These are phyloP conservation scores for Chionographis japonica DNA, from an alignment of 106 monocot species.

Conservation along the genomic window DNA sequence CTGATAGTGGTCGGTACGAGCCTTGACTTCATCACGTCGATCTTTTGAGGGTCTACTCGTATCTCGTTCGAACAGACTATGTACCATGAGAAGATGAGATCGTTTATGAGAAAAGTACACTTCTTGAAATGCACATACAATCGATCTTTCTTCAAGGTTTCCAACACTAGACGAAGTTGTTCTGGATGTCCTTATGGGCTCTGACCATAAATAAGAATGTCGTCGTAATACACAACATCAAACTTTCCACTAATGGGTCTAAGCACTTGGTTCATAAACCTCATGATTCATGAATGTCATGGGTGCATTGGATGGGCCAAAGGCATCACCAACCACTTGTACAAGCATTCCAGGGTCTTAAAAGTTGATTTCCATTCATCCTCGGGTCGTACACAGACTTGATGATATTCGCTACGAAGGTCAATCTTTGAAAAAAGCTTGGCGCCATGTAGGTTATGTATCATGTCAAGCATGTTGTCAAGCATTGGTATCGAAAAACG, in stretches of 20 bases:
- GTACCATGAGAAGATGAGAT: no score
- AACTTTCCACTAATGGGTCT: not conserved
- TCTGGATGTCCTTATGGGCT: no score
- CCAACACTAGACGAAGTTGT: no score
- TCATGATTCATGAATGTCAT: conserved; percentile 1
- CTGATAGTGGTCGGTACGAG: no score
- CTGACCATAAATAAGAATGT: no score
- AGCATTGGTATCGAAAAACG: not conserved
- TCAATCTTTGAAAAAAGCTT: not conserved
- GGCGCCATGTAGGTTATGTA: not conserved
- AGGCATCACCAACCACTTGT: not conserved
- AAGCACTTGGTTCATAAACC: not conserved
- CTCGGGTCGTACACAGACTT: not conserved
- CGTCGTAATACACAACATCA: not conserved
- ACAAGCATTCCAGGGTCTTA: not conserved
- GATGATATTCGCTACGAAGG: not conserved
- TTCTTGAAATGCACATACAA: no score
- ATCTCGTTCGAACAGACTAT: no score
- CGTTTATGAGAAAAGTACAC: no score
- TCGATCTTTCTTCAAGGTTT: no score
- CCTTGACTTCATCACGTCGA: no score
- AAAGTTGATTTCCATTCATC: not conserved
- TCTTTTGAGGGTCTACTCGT: no score
- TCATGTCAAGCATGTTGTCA: not conserved
- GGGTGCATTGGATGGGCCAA: not conserved